Evolutionary conservation across 2,329 filamentous ascomycete genomes (phyloP).

Genomic region (Penicillium sp.): DNA sequence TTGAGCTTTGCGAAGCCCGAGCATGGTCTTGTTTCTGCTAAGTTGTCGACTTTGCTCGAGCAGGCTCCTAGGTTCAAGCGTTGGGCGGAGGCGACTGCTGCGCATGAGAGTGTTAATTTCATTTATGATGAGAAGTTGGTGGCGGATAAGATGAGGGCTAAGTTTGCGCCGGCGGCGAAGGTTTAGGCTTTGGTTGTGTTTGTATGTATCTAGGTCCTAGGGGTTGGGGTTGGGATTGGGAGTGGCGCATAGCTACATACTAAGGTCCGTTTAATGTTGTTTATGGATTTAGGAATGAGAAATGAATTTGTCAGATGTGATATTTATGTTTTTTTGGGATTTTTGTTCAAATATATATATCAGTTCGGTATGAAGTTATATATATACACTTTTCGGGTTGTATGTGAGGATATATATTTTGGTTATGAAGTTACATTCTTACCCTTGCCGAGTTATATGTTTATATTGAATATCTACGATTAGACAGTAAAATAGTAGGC

Average conservation of each 20-base stretch:
- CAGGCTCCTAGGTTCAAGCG: conserved; percentile 65
- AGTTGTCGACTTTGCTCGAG: conserved; percentile 49
- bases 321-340: too few species aligned
- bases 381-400: neutral
- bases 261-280: neutral
- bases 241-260: neutral
- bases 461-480: neutral
- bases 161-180: conserved; percentile 36
- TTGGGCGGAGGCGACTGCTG: conserved; percentile 63
- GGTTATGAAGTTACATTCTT: neutral
- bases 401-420: neutral
- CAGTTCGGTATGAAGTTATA: neutral
- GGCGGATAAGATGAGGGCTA: conserved; percentile 46
- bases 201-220: neutral
- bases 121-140: conserved; percentile 59
- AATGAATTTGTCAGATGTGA: neutral
- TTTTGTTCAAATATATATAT: neutral
- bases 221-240: conserved; percentile 2
- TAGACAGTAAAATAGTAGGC: neutral
- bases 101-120: conserved; percentile 64
- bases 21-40: conserved; percentile 50
- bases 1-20: conserved; percentile 56
- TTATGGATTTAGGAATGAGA: neutral
- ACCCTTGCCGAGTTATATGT: neutral
- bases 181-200: conserved; percentile 2